Percentiles rank a stretch among this genome's conserved stretches.
Evolutionary conservation across 1,139 yeast species (phyloP).

Genomic region (Candida dubliniensis): DNA sequence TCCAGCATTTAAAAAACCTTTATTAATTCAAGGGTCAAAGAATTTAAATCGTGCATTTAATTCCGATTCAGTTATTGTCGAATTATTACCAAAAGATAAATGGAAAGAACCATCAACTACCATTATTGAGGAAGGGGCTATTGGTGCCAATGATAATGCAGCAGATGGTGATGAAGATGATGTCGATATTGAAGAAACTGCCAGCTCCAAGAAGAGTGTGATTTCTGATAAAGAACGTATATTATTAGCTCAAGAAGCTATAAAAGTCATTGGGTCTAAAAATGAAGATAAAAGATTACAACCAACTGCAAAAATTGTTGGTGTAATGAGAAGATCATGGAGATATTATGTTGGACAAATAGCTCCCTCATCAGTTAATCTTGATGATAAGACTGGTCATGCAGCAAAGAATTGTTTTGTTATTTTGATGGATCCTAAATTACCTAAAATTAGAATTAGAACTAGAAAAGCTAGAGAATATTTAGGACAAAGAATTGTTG

Average conservation of each 20-base stretch:
- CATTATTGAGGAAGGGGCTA: conserved; percentile 71
- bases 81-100: conserved; percentile 76
- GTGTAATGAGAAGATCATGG: conserved; percentile 90
- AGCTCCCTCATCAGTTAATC: conserved; percentile 72
- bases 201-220: conserved; percentile 25
- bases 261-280: conserved; percentile 46
- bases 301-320: conserved; percentile 93
- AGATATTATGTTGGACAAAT: conserved; percentile 94
- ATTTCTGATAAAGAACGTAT: conserved; percentile 77
- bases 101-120: conserved; percentile 88
- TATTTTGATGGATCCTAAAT: conserved; percentile 80
- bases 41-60: conserved; percentile 87
- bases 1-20: conserved; percentile 75
- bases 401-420: conserved; percentile 82
- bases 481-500: conserved; percentile 83
- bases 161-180: conserved; percentile 51
- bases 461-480: conserved; percentile 85
- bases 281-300: conserved; percentile 51
- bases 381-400: conserved; percentile 48
- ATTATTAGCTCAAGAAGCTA: conserved; percentile 75
- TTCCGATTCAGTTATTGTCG: conserved; percentile 90
- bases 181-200: conserved; percentile 23
- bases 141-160: conserved; percentile 62
- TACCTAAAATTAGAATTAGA: conserved; percentile 83
- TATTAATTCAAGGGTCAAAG: conserved; percentile 78